phyloP scores from a whole-genome alignment of 257 asterid species.

The Solanum gracilifrons region DNA sequence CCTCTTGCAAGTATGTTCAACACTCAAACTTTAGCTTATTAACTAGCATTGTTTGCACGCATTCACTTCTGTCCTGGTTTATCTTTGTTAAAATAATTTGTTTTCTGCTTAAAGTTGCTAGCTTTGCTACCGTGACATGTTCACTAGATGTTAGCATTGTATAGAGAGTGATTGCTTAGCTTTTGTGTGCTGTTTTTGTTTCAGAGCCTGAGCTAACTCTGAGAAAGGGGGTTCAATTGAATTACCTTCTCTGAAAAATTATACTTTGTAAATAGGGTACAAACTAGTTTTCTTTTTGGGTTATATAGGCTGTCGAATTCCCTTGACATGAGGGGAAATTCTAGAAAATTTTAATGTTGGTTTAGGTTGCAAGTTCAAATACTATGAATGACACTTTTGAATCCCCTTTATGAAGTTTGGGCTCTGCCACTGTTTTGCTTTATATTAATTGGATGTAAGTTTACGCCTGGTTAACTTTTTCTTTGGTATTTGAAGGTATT shows the following conservation, averaged over 20 bases:
- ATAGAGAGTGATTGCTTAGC: neutral
- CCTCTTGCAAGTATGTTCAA: constrained; percentile 54
- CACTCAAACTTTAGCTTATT: neutral
- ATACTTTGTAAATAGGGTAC: neutral
- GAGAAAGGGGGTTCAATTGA: neutral
- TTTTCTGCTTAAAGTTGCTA: neutral
- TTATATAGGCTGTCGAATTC: neutral
- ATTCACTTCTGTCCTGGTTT: neutral
- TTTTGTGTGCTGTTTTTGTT: neutral
- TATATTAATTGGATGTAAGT: neutral
- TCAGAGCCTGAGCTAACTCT: neutral
- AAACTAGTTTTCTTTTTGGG: neutral
- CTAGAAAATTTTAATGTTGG: neutral
- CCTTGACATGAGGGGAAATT: neutral
- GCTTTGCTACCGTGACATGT: neutral
- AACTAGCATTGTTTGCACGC: neutral
- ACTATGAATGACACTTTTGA: neutral
- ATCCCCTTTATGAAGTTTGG: neutral
- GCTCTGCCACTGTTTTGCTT: neutral
- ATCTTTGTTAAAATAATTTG: neutral
- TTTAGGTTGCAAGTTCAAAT: neutral
- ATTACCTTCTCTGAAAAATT: neutral
- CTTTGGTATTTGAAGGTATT: constrained; percentile 44
- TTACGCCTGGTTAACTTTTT: neutral
- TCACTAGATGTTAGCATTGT: neutral